Base-by-base conservation (phyloP, 192 early-diverging fungal genomes). In the Umbelopsis sp. region DNA sequence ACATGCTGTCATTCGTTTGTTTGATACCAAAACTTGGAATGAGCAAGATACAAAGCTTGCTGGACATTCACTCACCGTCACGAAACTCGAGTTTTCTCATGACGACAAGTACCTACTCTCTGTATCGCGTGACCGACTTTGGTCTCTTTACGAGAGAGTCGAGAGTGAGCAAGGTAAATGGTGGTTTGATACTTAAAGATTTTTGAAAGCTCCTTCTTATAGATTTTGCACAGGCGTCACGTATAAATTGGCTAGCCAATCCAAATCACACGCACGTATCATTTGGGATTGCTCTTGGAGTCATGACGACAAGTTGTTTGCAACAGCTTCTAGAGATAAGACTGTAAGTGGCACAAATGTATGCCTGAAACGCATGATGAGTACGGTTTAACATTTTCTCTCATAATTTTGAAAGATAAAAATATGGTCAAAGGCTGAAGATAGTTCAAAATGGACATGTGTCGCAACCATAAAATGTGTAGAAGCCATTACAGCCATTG, bases 281-380 rank as follows among this genome's bases (percentile, higher is more conserved):
- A 88, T 99, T 21, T 99, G 97, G 97, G 90, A 92, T 74, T 90
- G 87, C 36, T 82, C 89, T 4, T 99, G 95, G 95, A 84, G 86
- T 44, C 86, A 83, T 25, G 94, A 95, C 70, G 93, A 88, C 45
- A 47, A 43, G 5, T 85, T 91, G 31, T 98, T 99, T 86, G 95
- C 85, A 26, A 99, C 97, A 4, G 95, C 83, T 12, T 95, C 94
- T n/a, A 85, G 97, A 52, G 97, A 99, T 76, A 96, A 96, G 78
- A 89, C 92, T 1, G 85, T 91, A 38, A 76, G 56, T 74, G 26
- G 31, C 17, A 11, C 26, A 34, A 1, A 2, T 2, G 29, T 6
- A 62, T 62, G 26, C 17, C 31, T 6, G 4, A 45, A 25, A 59
- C 16, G 0, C 7, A 4, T 11, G 38, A 0, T 41, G 22, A 22